A percentile compares a stretch with the other conserved stretches of the same genome.
Conservation (phyloP, 176 grass and related monocot genomes). For the Ensete glaucum region DNA sequence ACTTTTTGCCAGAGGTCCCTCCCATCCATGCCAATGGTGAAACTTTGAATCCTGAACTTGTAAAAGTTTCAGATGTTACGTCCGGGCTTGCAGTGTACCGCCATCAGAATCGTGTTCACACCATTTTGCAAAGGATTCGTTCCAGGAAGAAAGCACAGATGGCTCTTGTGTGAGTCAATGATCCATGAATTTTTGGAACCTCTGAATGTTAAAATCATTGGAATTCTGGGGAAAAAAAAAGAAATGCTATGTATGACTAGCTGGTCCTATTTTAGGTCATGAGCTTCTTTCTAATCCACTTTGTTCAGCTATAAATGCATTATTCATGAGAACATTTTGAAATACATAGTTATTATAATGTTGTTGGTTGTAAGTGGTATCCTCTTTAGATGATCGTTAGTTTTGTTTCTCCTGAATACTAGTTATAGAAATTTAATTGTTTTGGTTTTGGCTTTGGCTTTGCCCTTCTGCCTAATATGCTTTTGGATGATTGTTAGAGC, state of each 20-base stretch:
- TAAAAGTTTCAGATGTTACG: constrained; percentile 47
- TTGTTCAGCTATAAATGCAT: constrained; percentile 25
- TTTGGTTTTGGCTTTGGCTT: constrained; percentile 6
- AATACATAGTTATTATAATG: constrained; percentile 7
- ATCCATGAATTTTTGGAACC: constrained; percentile 42
- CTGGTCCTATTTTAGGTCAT: constrained; percentile 26
- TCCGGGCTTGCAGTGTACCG: constrained; percentile 62
- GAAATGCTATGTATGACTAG: constrained; percentile 32
- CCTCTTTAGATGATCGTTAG: neutral
- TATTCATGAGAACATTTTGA: constrained; percentile 35
- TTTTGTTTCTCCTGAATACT: neutral
- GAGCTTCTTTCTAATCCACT: constrained; percentile 31
- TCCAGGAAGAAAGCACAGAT: constrained; percentile 69
- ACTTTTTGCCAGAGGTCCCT: constrained; percentile 79
- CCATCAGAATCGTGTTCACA: constrained; percentile 63
- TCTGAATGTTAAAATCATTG: constrained; percentile 33
- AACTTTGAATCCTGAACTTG: constrained; percentile 27
- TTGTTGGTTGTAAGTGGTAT: neutral
- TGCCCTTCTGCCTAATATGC: constrained; percentile 15
- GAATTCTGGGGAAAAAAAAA: constrained; percentile 20
- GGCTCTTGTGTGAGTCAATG: constrained; percentile 94
- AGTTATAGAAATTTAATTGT: neutral
- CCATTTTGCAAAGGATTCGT: constrained; percentile 92
- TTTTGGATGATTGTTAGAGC: constrained; percentile 25
- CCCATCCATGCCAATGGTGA: constrained; percentile 20